Evolutionary conservation across 306 rosid species (phyloP), one percentile per base, ranked within the genome.

Genomic region (Quercus aquifolioides): DNA sequence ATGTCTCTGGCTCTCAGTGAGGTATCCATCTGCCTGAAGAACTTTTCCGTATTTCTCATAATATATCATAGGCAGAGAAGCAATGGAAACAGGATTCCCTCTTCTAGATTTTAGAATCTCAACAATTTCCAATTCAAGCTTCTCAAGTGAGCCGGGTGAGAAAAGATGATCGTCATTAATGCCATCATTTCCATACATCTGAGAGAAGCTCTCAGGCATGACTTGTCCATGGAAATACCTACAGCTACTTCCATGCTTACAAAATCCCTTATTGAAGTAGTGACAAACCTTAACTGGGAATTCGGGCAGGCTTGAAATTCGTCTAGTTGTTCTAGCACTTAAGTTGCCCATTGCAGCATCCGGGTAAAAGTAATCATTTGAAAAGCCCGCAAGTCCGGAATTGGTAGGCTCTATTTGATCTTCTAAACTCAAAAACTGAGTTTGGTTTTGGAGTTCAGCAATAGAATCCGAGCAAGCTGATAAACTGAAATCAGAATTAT

Each of bases 1-100:
- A 69, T 91, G 96, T 78, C 97, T 80, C 82, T 92, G 96, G 87
- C 96, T 94, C 88, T 94, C 98, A 7, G 97, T 90, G 15, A 89
- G 87, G 83, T 94, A 94, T 3, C 98, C 97, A 1, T 94, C 96
- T 1, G 94, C 98, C 80, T 88, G 97, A 57, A 94, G 90, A 43
- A 83, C 84, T 80, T 84, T 94, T n/a, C 89, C 90, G 68, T 88
- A 94, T 62, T 78, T 92, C 4, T 91, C 98, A 87, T 80, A 89
- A 76, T 94, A 94, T 60, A 91, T 86, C 85, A 86, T 84, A 62
- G 98, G 98, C 74, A 94, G 79, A 4, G 98, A 90, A 83, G 97
- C 98, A 79, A 94, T 92, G 3, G 97, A 89, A 70, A 94, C 84
- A 21, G 96, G 94, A 82, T 38, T 84, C 2, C 97, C 97, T 74